Conservation (phyloP, 768 basidiomycete species). For the Pisolithus tinctorius region DNA sequence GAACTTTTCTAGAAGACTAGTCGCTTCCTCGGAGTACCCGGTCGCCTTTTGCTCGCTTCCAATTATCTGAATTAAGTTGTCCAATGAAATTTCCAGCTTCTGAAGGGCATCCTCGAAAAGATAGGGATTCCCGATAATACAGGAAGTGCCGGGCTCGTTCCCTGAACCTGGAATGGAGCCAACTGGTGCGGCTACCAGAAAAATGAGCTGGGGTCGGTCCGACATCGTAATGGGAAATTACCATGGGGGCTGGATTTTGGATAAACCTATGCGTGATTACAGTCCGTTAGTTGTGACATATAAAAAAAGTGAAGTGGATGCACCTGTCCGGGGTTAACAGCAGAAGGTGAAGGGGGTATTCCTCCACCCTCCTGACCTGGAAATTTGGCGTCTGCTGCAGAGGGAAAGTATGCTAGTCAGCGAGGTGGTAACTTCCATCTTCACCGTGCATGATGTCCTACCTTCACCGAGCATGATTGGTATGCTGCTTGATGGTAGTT, state of each 20-base stretch:
- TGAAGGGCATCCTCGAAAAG: slow-evolving; percentile 37
- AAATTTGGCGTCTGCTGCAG: slow-evolving; percentile 34
- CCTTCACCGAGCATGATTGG: slow-evolving; percentile 24
- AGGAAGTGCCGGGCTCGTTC: slow-evolving; percentile 10
- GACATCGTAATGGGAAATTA: slow-evolving; percentile 6
- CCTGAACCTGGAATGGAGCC: slow-evolving; percentile 18
- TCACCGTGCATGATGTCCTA: slow-evolving; percentile 2
- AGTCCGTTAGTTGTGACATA: neutral
- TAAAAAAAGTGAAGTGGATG: neutral
- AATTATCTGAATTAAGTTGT: slow-evolving; percentile 37
- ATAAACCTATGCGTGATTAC: slow-evolving; percentile 32
- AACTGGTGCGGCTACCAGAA: slow-evolving; percentile 15
- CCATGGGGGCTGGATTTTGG: slow-evolving; percentile 40
- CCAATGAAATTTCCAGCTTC: slow-evolving; percentile 38
- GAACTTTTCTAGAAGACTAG: slow-evolving; percentile 34
- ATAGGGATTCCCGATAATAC: slow-evolving; percentile 38
- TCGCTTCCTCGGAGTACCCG: slow-evolving; percentile 29
- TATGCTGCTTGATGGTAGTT: too few relatives aligned
- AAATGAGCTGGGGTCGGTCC: neutral
- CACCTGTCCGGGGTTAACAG: slow-evolving; percentile 43
- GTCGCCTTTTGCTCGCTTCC: slow-evolving; percentile 36
- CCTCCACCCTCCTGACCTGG: slow-evolving; percentile 28
- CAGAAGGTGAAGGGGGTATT: slow-evolving; percentile 38
- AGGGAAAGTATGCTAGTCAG: neutral
- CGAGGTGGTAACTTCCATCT: neutral